Evolutionary conservation across 1,139 yeast species (phyloP).

Genomic region (Candida sp.): DNA sequence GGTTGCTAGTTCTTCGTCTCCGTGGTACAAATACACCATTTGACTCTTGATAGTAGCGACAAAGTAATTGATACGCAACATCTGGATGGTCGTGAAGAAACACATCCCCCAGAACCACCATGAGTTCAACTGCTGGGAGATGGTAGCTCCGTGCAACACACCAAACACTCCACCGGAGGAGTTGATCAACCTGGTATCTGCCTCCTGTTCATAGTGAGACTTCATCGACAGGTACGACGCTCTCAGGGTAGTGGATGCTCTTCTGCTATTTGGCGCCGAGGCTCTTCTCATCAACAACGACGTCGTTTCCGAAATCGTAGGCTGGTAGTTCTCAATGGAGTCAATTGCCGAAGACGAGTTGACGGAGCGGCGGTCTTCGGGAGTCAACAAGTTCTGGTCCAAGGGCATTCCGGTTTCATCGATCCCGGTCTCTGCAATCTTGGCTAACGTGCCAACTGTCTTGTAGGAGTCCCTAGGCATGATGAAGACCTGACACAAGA

Average conservation of each 20-base stretch:
- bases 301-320: slow-evolving; percentile 47
- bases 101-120: slow-evolving; percentile 85
- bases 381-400: slow-evolving; percentile 39
- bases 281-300: slow-evolving; percentile 43
- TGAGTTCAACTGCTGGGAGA: slow-evolving; percentile 66
- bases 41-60: slow-evolving; percentile 88
- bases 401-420: slow-evolving; percentile 65
- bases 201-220: slow-evolving; percentile 68
- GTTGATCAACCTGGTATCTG: slow-evolving; percentile 57
- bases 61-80: slow-evolving; percentile 90
- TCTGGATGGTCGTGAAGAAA: slow-evolving; percentile 79
- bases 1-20: slow-evolving; percentile 55
- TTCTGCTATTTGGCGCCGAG: slow-evolving; percentile 26
- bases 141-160: slow-evolving; percentile 70
- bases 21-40: slow-evolving; percentile 65
- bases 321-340: slow-evolving; percentile 24
- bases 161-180: slow-evolving; percentile 84
- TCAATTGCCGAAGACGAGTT: slow-evolving; percentile 2
- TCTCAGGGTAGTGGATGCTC: slow-evolving; percentile 42
- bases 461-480: slow-evolving; percentile 85
- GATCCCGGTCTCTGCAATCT: slow-evolving; percentile 69
- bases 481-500: slow-evolving; percentile 69
- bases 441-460: slow-evolving; percentile 68
- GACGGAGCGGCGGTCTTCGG: slow-evolving; percentile 30
- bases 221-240: slow-evolving; percentile 42